Base-by-base conservation (phyloP, 2,329 filamentous ascomycete species). In the Biscogniauxia sp. region DNA sequence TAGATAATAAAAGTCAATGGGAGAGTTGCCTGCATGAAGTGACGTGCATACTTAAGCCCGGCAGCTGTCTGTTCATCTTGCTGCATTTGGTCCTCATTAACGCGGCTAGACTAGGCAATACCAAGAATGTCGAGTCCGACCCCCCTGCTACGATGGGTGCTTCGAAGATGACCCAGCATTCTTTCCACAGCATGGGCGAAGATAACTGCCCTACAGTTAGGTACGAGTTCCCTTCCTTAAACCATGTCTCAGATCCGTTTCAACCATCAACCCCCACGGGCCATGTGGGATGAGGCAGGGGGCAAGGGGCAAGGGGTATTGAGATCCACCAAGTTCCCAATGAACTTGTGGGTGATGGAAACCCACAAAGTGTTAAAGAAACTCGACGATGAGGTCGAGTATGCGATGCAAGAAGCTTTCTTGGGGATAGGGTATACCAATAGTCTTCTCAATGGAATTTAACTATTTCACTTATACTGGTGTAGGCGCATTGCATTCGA, bases 161-260 rank as follows among this genome's bases (percentile, higher is more conserved):
- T 7, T 37, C 32, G 32, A 37, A 7, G 13, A 7, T 37, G 32
- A 7, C 32, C 32, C 2, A 37, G 13, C 32, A 37, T 37, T 37
- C 32, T 7, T 37, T 15, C 9, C 32, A 37, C 32, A 37, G 32
- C 32, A 37, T 37, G 32, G 32, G 3, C 32, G 9, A 37, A 23
- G 23, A 23, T 23, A 23, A 5, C 23, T 23, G n/a, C n/a, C 5
- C 23, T 23, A 23, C 23, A 23, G 5, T 23, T 23, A n/a, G n/a
- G n/a, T n/a, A 23, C 23, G 52, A 32, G 20, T 17, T 55, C 49
- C 51, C 37, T 53, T 56, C 45, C 23, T 20, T 57, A 41, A 58
- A 62, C 61, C 62, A 37, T 62, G 64, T 60, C 54, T 57, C 60
- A 57, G 54, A 41, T 61, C 57, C 5, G 65, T 66, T 64, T 66